phyloP scores from a whole-genome alignment of 495 filamentous ascomycete species.

The Lasiosphaeriaceae sp. region DNA sequence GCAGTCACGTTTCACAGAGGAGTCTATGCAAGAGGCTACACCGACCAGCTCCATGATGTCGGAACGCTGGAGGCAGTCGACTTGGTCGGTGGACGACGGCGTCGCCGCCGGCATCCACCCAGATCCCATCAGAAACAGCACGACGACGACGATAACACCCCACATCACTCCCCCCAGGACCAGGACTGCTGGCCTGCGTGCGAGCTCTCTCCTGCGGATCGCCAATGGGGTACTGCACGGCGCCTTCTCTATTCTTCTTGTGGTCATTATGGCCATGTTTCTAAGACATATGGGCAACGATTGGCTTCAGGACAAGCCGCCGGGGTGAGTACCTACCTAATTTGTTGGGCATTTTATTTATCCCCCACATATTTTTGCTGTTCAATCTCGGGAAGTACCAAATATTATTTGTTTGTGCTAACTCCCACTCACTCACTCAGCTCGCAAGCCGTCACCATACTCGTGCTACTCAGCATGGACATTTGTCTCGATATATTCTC shows the following conservation, averaged over 20 bases:
- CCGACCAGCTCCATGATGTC: conserved; percentile 16
- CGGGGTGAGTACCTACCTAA: neutral
- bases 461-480: conserved; percentile 26
- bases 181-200: neutral
- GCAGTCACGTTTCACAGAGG: conserved; percentile 30
- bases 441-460: conserved; percentile 20
- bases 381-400: neutral
- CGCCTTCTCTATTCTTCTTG: conserved; percentile 10
- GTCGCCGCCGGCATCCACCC: neutral
- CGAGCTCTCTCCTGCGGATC: neutral
- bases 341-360: neutral
- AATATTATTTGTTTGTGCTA: neutral
- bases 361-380: neutral
- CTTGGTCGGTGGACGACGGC: conserved; percentile 7
- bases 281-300: neutral
- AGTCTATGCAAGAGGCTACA: conserved; percentile 24
- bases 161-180: too few species aligned
- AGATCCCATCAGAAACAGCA: neutral
- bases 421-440: conserved; percentile 8
- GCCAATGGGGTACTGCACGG: conserved; percentile 9
- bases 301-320: conserved; percentile 3
- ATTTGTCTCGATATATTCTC: conserved; percentile 28
- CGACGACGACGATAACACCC: neutral
- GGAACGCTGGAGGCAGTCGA: neutral
- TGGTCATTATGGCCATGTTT: conserved; percentile 9